phyloP scores from a whole-genome alignment of 495 filamentous ascomycete genomes.

The Hypomontagnella monticulosa region DNA sequence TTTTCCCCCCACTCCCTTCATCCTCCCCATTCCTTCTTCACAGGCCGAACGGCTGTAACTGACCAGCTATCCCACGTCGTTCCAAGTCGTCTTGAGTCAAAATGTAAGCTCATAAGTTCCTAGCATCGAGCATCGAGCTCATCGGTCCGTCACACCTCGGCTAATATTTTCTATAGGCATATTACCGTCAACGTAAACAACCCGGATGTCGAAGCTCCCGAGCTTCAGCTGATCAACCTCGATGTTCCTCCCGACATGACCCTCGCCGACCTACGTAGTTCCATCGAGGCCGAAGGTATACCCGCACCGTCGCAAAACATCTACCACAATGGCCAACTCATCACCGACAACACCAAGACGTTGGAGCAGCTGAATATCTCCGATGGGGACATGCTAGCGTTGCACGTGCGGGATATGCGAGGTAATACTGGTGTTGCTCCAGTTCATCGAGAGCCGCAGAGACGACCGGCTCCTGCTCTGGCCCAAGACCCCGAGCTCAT shows the following conservation, averaged over 20 bases:
- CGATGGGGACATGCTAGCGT: slow-evolving; percentile 91
- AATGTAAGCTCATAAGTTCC: slow-evolving; percentile 26
- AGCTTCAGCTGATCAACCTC: slow-evolving; percentile 82
- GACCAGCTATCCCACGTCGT: slow-evolving; percentile 4
- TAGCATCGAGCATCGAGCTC: background rate
- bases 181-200: slow-evolving; percentile 89
- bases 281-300: slow-evolving; percentile 70
- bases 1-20: slow-evolving; percentile 14
- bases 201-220: slow-evolving; percentile 64
- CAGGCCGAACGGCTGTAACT: slow-evolving; percentile 15
- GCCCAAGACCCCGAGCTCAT: slow-evolving; percentile 80
- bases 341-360: slow-evolving; percentile 79
- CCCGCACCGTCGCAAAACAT: slow-evolving; percentile 71
- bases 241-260: slow-evolving; percentile 87
- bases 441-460: slow-evolving; percentile 41
- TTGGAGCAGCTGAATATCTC: slow-evolving; percentile 82
- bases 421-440: slow-evolving; percentile 52
- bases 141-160: slow-evolving; percentile 7
- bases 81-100: slow-evolving; percentile 14
- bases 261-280: slow-evolving; percentile 85
- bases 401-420: slow-evolving; percentile 73
- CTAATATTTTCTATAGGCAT: slow-evolving; percentile 62
- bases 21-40: slow-evolving; percentile 10
- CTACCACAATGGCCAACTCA: slow-evolving; percentile 88
- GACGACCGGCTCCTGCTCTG: slow-evolving; percentile 39